Evolutionary conservation across 768 basidiomycete species (phyloP), one percentile per base, ranked within the genome.

Genomic region (Leccinum subgranulosum): DNA sequence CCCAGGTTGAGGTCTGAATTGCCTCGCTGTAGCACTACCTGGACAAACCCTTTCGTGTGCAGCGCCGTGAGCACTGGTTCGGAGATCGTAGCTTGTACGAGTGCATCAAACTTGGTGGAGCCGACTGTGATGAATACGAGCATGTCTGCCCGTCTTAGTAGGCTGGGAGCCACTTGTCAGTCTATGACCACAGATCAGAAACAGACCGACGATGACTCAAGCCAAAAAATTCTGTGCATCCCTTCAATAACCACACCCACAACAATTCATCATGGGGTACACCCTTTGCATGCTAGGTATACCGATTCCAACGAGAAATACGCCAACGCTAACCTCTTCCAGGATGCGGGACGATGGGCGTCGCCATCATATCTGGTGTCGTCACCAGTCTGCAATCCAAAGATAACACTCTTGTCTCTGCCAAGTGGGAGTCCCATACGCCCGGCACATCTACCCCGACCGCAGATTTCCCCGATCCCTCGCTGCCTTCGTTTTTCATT

Each of bases 281-380:
- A 94, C 92, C 52, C 84, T 96, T 54, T 94, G 92, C 67, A 85
- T 95, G 28, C 75, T 97, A 77, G 94, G 94, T 79, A 65, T 51
- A 58, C 52, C 59, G 55, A 62, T 55, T 19, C 4, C 21, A 57
- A 36, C 41, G 25, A 46, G 12, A 25, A 48, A 33, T 60, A 51
- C 60, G 27, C 56, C 63, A 34, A 52, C 54, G 55, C 54, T 64
- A 58, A 61, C 62, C 51, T 65, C 53, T 25, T 56, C 60, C 57
- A 88, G 97, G 96, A 80, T 98, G 97, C 73, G 97, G 97, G 56
- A 98, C 96, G 11, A 98, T 99, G 97, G 97, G 97, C 56, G 76
- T 98, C 65, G 94, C 97, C 57, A 82, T 99, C 71, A 83, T 94
- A 50, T 95, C 96, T 23, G 97, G 97, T 47, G 90, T 98, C 43